phyloP scores from a whole-genome alignment of 495 filamentous ascomycete species.

The Tuber melanosporum region DNA sequence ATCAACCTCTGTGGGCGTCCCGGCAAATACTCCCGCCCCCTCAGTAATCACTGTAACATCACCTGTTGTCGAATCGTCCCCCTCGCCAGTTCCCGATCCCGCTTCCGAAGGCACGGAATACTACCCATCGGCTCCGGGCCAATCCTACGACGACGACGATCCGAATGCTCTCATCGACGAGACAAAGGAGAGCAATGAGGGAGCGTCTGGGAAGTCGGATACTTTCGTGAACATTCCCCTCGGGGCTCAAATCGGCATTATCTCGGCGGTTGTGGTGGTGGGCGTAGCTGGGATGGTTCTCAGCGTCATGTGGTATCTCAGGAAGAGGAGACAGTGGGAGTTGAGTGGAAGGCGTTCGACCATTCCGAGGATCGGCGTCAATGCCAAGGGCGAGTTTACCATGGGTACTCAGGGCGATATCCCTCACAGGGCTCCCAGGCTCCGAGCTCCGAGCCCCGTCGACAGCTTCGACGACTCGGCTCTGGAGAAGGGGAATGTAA shows the following conservation, averaged over 20 bases:
- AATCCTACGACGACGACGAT: constrained; percentile 20
- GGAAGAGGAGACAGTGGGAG: constrained; percentile 37
- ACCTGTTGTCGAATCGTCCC: neutral
- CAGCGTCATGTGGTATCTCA: constrained; percentile 34
- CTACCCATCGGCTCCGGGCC: constrained; percentile 26
- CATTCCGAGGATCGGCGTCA: constrained; percentile 24
- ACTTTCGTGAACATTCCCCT: constrained; percentile 39
- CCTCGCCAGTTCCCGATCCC: constrained; percentile 7
- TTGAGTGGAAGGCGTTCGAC: constrained; percentile 32
- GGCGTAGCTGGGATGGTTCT: constrained; percentile 30
- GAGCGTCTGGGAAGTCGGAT: constrained; percentile 31
- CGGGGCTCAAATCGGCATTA: constrained; percentile 41
- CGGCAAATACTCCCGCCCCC: neutral
- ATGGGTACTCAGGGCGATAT: constrained; percentile 18
- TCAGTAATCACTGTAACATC: constrained; percentile 14
- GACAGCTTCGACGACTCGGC: constrained; percentile 16
- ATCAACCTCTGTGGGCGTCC: neutral
- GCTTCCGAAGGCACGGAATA: constrained; percentile 19
- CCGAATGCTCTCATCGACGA: constrained; percentile 8
- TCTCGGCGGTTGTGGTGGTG: constrained; percentile 35
- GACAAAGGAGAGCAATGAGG: constrained; percentile 22
- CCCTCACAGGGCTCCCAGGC: constrained; percentile 12
- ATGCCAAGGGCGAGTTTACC: constrained; percentile 14
- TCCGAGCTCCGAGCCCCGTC: constrained; percentile 11
- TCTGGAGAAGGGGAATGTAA: constrained; percentile 27